Conservation (phyloP, 768 basidiomycete genomes). For the Postia placenta region DNA sequence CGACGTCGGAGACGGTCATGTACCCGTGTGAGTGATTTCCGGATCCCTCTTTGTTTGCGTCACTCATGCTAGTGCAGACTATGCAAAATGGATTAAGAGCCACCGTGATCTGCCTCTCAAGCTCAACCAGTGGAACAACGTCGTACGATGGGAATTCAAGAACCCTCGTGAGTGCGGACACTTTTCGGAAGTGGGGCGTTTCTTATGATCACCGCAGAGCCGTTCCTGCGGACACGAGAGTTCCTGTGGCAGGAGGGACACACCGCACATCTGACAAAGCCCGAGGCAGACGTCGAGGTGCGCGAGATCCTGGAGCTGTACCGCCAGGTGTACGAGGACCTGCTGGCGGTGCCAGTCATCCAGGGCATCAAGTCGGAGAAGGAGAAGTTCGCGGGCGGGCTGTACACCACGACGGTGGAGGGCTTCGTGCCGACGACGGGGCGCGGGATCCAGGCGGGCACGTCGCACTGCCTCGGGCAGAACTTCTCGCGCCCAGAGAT, state of each 20-base stretch:
- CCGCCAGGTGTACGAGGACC: conserved; percentile 90
- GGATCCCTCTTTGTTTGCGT: background rate
- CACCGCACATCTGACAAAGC: conserved; percentile 86
- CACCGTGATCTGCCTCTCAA: conserved; percentile 96
- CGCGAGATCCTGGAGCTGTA: conserved; percentile 94
- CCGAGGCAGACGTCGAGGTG: conserved; percentile 89
- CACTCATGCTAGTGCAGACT: conserved; percentile 47
- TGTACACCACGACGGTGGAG: conserved; percentile 97
- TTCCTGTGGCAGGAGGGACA: conserved; percentile 99
- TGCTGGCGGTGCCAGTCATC: conserved; percentile 96
- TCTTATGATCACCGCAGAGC: conserved; percentile 46
- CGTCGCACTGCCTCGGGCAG: conserved; percentile 96
- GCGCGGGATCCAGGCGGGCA: conserved; percentile 96
- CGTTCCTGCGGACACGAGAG: conserved; percentile 98
- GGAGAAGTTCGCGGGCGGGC: conserved; percentile 97
- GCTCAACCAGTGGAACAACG: conserved; percentile 98
- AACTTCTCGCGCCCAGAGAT: conserved; percentile 95
- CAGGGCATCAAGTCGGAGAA: conserved; percentile 97
- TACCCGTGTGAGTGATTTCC: conserved; percentile 73
- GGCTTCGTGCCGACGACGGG: conserved; percentile 97
- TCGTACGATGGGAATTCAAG: conserved; percentile 99
- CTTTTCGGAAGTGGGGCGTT: background rate
- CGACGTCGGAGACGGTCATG: conserved; percentile 98
- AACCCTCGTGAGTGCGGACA: conserved; percentile 68
- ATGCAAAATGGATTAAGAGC: conserved; percentile 97